Evolutionary conservation across 495 filamentous ascomycete genomes (phyloP).

Genomic region (Xylaria bambusicola): DNA sequence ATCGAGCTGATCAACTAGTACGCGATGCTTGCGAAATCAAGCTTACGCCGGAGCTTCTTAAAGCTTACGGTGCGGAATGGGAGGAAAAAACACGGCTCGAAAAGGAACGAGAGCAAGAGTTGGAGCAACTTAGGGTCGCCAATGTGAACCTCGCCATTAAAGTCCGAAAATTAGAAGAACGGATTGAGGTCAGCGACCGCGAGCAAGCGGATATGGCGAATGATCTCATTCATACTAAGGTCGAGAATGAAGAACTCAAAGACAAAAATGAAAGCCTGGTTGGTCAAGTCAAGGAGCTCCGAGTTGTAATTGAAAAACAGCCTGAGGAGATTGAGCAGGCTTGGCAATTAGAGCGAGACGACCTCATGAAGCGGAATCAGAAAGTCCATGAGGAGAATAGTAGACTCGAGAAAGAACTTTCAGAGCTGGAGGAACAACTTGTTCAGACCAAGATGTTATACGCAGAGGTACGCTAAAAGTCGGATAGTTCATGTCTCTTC

Average conservation of each 20-base stretch:
- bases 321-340: constrained; percentile 83
- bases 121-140: constrained; percentile 70
- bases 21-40: constrained; percentile 91
- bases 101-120: constrained; percentile 77
- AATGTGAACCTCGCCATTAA: constrained; percentile 65
- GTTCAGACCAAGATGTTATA: constrained; percentile 93
- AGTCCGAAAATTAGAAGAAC: constrained; percentile 81
- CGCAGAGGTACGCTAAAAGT: constrained; percentile 74
- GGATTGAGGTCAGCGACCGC: constrained; percentile 82
- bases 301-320: constrained; percentile 83
- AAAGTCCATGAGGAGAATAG: constrained; percentile 96
- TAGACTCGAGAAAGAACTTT: constrained; percentile 82
- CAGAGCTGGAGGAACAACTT: constrained; percentile 90
- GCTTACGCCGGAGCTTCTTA: constrained; percentile 77
- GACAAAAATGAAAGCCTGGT: constrained; percentile 86
- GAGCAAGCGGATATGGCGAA: constrained; percentile 93
- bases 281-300: constrained; percentile 79
- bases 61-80: constrained; percentile 84
- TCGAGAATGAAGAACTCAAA: constrained; percentile 85
- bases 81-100: constrained; percentile 79
- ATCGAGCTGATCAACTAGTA: constrained; percentile 89
- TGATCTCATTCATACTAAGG: constrained; percentile 85
- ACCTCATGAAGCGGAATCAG: constrained; percentile 86
- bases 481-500: background rate
- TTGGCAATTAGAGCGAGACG: constrained; percentile 84